These are phyloP conservation scores for Lactarius sp. DNA, from an alignment of 768 basidiomycete species.

Conservation along the genomic window DNA sequence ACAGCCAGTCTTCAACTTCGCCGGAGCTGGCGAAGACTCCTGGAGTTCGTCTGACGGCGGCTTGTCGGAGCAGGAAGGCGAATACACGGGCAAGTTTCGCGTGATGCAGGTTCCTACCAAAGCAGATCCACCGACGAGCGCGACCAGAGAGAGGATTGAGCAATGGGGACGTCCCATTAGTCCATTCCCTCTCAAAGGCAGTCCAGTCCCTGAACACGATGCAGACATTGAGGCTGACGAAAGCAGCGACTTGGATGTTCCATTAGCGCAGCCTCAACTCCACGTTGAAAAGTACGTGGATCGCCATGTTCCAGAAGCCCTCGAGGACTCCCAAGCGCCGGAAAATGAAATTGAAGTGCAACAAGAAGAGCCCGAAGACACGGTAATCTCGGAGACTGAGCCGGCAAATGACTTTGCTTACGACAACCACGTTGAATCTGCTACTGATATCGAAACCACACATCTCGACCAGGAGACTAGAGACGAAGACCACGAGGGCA, in stretches of 20 bases:
- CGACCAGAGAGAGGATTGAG: constrained; percentile 45
- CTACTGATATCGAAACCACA: neutral
- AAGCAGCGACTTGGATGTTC: constrained; percentile 12
- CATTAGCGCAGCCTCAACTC: constrained; percentile 1
- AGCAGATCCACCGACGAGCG: constrained; percentile 58
- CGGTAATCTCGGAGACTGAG: neutral
- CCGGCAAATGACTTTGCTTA: neutral
- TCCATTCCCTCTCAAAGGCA: constrained; percentile 46
- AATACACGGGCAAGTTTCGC: constrained; percentile 64
- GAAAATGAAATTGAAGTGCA: constrained; percentile 4
- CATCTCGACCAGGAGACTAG: neutral
- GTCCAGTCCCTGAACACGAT: constrained; percentile 28
- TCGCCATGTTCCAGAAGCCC: constrained; percentile 7
- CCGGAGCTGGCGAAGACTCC: constrained; percentile 10
- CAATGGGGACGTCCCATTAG: constrained; percentile 68
- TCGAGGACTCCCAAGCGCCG: neutral
- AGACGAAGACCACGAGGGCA: neutral
- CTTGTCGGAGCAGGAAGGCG: constrained; percentile 44
- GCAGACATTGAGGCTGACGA: constrained; percentile 28
- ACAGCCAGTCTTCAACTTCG: constrained; percentile 27
- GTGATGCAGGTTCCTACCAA: constrained; percentile 56
- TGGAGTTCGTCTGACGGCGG: constrained; percentile 27
- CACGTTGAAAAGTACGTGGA: neutral
- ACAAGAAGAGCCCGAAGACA: neutral
- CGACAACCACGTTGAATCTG: neutral